Percentiles rank a stretch among this genome's conserved stretches.
phyloP scores from a whole-genome alignment of 1,284 basidiomycete species.

The Puccinia novopanici region DNA sequence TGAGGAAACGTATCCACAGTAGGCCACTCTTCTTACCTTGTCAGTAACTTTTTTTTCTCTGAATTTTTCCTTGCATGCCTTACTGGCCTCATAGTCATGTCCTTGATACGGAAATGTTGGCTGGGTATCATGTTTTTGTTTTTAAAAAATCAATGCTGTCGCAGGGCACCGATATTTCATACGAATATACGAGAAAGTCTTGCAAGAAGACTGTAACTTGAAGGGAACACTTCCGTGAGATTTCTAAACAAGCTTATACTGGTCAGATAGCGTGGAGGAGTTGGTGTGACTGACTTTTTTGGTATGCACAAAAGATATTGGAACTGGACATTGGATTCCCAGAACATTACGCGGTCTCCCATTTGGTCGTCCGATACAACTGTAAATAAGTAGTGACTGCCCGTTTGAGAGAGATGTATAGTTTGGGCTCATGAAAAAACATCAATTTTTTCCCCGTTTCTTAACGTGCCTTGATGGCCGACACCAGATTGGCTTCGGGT shows the following conservation, averaged over 20 bases:
- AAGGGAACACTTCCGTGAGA: slow-evolving; percentile 24
- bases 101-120: background rate
- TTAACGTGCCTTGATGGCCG: background rate
- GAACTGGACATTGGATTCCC: slow-evolving; percentile 34
- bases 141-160: background rate
- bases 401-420: no score
- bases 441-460: no score
- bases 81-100: background rate
- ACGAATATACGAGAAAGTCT: background rate
- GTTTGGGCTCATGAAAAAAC: no score
- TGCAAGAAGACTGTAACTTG: slow-evolving; percentile 22
- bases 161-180: slow-evolving; percentile 37
- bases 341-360: slow-evolving; percentile 22
- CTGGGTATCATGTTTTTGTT: background rate
- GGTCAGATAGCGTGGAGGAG: background rate
- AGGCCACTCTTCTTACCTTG: slow-evolving; percentile 29
- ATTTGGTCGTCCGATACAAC: slow-evolving; percentile 40
- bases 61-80: background rate
- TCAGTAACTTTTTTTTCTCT: no score
- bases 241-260: background rate
- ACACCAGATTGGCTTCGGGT: slow-evolving; percentile 30
- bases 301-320: slow-evolving; percentile 18
- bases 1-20: background rate
- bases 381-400: slow-evolving; percentile 20
- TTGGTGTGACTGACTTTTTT: background rate